phyloP scores from a whole-genome alignment of 2,329 filamentous ascomycete species.

The Fusarium gaditjirri region DNA sequence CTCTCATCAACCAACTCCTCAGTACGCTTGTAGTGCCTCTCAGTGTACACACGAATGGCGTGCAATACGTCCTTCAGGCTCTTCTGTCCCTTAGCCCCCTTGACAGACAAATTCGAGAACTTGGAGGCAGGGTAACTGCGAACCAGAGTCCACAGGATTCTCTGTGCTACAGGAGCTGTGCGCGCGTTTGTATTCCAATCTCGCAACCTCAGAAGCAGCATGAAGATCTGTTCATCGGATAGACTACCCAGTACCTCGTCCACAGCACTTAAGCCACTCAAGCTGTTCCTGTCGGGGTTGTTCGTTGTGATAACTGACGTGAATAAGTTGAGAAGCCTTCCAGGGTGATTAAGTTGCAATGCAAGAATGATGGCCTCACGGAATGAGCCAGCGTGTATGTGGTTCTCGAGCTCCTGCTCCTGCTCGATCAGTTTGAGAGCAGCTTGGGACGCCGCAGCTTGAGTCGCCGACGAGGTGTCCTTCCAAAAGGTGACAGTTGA shows the following conservation, averaged over 20 bases:
- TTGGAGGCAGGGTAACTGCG: constrained; percentile 82
- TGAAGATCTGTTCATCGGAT: constrained; percentile 86
- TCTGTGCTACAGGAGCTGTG: constrained; percentile 85
- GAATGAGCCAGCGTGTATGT: constrained; percentile 88
- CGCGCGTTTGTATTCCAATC: constrained; percentile 99
- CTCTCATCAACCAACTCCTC: constrained; percentile 95
- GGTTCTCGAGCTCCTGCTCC: constrained; percentile 93
- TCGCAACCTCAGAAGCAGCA: constrained; percentile 81
- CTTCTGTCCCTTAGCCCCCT: constrained; percentile 66
- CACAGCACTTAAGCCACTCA: constrained; percentile 75
- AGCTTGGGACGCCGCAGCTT: constrained; percentile 77
- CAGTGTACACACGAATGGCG: constrained; percentile 89
- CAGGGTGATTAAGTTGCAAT: constrained; percentile 93
- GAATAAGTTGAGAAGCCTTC: constrained; percentile 85
- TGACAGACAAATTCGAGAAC: constrained; percentile 75
- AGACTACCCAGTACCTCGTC: constrained; percentile 85
- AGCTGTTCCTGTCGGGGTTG: constrained; percentile 68
- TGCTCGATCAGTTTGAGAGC: constrained; percentile 87
- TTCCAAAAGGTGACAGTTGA: constrained; percentile 95
- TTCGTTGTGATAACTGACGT: constrained; percentile 77
- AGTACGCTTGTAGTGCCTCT: constrained; percentile 89
- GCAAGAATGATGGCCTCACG: constrained; percentile 93
- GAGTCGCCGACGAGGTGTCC: constrained; percentile 86
- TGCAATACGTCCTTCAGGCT: constrained; percentile 86
- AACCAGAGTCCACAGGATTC: constrained; percentile 82